Percentiles rank a stretch among this genome's conserved stretches.
These are phyloP conservation scores for Leccinellum rugosiceps DNA, from an alignment of 768 basidiomycete species.

Conservation along the genomic window DNA sequence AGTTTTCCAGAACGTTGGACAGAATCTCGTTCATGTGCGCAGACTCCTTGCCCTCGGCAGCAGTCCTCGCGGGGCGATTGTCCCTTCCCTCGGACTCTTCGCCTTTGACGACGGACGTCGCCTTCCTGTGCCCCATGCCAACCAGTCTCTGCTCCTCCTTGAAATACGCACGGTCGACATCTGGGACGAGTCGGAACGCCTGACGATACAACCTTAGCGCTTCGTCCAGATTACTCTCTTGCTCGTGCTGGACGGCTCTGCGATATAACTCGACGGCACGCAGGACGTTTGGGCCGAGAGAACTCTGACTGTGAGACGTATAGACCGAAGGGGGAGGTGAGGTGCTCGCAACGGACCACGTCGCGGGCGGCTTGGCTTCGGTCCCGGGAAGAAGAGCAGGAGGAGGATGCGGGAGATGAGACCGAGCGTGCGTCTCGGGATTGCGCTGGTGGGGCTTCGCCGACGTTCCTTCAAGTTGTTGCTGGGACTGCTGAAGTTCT, in stretches of 20 bases:
- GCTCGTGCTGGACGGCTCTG: conserved; percentile 70
- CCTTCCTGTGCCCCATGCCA: conserved; percentile 61
- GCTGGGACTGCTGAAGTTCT: conserved; percentile 9
- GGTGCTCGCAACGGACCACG: conserved; percentile 11
- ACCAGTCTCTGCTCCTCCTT: conserved; percentile 44
- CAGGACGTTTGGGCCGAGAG: conserved; percentile 35
- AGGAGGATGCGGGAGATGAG: conserved; percentile 1
- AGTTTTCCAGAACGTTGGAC: conserved; percentile 45
- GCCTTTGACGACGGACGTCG: conserved; percentile 75
- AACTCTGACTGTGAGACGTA: conserved; percentile 25
- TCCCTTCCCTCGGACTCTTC: conserved; percentile 62
- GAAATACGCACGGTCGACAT: conserved; percentile 72
- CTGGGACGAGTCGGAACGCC: conserved; percentile 72
- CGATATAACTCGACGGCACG: conserved; percentile 66
- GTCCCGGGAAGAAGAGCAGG: not conserved
- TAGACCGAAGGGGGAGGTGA: conserved; percentile 12
- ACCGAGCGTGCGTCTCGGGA: conserved; percentile 7
- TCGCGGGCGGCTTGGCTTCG: not conserved
- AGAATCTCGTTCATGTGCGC: conserved; percentile 38
- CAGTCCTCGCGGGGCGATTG: conserved; percentile 63
- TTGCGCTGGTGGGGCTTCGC: too few species aligned
- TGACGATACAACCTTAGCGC: conserved; percentile 75
- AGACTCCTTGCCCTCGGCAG: conserved; percentile 34
- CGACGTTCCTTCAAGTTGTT: too few species aligned
- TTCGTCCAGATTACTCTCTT: conserved; percentile 68